Evolutionary conservation across 1,139 yeast genomes (phyloP), one percentile per base, ranked within the genome.

Genomic region (Debaryomycetaceae sp.): DNA sequence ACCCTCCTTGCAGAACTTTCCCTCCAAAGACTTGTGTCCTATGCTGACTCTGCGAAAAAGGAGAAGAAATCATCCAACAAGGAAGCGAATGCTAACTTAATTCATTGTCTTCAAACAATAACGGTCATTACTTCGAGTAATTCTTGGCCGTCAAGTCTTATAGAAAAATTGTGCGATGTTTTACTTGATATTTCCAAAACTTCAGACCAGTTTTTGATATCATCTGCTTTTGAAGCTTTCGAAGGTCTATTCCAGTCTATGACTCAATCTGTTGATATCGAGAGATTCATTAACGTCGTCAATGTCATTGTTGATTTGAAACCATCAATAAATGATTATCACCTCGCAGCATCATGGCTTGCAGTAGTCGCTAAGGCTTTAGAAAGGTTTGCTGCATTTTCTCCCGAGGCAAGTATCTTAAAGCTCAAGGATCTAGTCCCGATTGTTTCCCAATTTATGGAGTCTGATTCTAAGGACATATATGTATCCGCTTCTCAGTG

Each of bases 361-460:
- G 96, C 97, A 1, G 96, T 90, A 24, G 79, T 93, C 36, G 95
- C 97, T 6, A 90, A 89, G 58, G 96, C 95, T 40, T 73, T 87
- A 50, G 81, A 82, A 43, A 77, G 91, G 6, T 88, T 82, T 59
- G 72, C 91, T 13, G 62, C 65, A 14, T 71, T 85, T 49, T 80
- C 85, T 49, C 81, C 90, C 2, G 59, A 72, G 30, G 66, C 71
- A 34, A 83, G 89, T 47, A 60, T 90, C 39, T 57, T 65, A 22
- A 80, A 78, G 52, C 63, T 87, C 17, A 84, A 86, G 2, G 66
- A 66, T 17, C 68, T 87, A 24, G 75, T 89, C 50, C 76, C 77
- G 22, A 67, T 77, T 5, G 78, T 90, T 37, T 65, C 81, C 5
- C 70, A 68, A 38, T 90, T 83, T 59, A 76, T 91, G 56, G 66